Evolutionary conservation across 352 stramenopile species (phyloP).

Genomic region (Globisporangium middletonii): DNA sequence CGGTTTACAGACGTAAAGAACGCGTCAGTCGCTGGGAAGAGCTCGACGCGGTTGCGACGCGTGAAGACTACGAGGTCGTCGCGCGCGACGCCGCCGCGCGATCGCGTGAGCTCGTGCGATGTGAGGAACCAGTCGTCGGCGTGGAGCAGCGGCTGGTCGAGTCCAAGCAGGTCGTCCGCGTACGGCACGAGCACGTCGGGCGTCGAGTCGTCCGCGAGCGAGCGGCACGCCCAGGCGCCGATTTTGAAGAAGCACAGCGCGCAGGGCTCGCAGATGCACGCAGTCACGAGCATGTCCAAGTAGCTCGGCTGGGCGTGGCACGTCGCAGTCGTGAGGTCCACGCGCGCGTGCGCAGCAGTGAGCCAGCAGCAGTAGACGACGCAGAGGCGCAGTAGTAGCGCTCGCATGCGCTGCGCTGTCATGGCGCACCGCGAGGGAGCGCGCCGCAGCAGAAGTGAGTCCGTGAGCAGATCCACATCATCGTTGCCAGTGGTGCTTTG

Average conservation of each 20-base stretch:
- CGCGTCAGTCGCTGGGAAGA: slow-evolving; percentile 7
- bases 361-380: not conserved
- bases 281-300: slow-evolving; percentile 15
- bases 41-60: slow-evolving; percentile 1
- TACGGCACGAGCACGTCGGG: slow-evolving; percentile 8
- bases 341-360: not conserved
- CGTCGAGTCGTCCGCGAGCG: not conserved
- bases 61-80: not conserved
- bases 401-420: not conserved
- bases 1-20: slow-evolving; percentile 9
- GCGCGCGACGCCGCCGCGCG: slow-evolving; percentile 2
- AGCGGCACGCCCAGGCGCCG: slow-evolving; percentile 10
- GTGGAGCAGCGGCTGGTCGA: slow-evolving; percentile 21
- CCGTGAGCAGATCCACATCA: too few relatives aligned
- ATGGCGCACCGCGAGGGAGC: too few relatives aligned
- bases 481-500: too few relatives aligned
- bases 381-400: not conserved
- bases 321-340: slow-evolving; percentile 7
- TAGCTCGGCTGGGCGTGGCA: slow-evolving; percentile 11
- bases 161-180: slow-evolving; percentile 4
- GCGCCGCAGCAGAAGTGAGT: too few relatives aligned
- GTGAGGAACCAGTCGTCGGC: slow-evolving; percentile 10
- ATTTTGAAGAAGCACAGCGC: slow-evolving; percentile 22
- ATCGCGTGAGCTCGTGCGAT: slow-evolving; percentile 1
- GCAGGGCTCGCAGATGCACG: slow-evolving; percentile 31